A percentile compares a stretch with the other conserved stretches of the same genome.
These are phyloP conservation scores for Stentor roeselii DNA, from an alignment of 73 alveolate genomes.

Conservation along the genomic window DNA sequence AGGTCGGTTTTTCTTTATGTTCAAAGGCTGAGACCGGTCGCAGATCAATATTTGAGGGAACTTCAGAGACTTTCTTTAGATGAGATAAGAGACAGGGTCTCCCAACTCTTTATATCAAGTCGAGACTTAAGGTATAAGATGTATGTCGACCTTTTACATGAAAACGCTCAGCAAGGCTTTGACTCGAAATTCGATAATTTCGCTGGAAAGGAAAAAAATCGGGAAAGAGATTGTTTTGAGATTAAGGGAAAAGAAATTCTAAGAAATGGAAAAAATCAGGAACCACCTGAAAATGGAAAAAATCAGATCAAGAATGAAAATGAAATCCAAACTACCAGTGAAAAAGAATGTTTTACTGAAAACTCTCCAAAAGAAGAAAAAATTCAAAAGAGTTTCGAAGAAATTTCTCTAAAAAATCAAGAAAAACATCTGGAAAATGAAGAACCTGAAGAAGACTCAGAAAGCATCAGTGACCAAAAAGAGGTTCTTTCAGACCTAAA, in stretches of 20 bases:
- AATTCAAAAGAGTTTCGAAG: not conserved
- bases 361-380: not conserved
- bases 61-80: not conserved
- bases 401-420: not conserved
- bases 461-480: not conserved
- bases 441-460: not conserved
- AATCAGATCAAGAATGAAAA: not conserved
- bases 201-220: not conserved
- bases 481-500: not conserved
- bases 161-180: too few species aligned
- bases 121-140: not conserved
- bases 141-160: not conserved
- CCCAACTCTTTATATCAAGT: not conserved
- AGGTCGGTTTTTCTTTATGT: not conserved
- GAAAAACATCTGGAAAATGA: not conserved
- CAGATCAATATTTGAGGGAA: not conserved
- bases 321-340: not conserved
- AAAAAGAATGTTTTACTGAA: not conserved
- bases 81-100: not conserved
- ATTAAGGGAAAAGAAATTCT: not conserved
- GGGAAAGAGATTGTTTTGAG: not conserved
- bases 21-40: not conserved
- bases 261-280: not conserved
- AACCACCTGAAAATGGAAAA: not conserved
- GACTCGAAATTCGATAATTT: too few species aligned